Evolutionary conservation across 257 asterid genomes (phyloP).

Genomic region (Eustoma russellianum): DNA sequence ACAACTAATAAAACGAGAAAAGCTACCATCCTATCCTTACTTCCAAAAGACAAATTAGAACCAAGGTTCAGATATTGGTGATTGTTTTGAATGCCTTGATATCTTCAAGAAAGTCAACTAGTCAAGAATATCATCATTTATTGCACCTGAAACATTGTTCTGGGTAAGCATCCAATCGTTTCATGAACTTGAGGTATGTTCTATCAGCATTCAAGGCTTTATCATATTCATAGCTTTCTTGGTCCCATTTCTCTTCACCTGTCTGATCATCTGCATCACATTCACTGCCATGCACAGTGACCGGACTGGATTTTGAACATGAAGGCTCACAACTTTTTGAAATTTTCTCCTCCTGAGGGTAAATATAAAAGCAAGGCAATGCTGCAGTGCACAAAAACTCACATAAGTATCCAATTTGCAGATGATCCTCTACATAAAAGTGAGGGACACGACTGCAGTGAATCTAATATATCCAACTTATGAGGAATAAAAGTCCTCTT

Average conservation of each 20-base stretch:
- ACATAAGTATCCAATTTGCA: no score
- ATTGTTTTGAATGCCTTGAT: no score
- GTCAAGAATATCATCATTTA: not conserved
- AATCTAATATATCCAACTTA: no score
- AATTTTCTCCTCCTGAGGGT: conserved; percentile 53
- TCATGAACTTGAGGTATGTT: conserved; percentile 81
- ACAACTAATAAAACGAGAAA: no score
- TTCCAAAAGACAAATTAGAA: no score
- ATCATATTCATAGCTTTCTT: conserved; percentile 81
- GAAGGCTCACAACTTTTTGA: conserved; percentile 22
- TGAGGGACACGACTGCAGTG: no score
- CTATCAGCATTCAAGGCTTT: conserved; percentile 73
- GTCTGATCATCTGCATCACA: conserved; percentile 29
- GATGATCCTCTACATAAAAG: no score
- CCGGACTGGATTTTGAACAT: conserved; percentile 20
- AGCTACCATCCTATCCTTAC: no score
- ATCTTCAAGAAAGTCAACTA: no score
- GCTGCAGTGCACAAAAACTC: conserved; percentile 29
- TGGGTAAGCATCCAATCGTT: conserved; percentile 65
- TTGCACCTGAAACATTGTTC: conserved; percentile 86
- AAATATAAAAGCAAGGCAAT: conserved; percentile 75
- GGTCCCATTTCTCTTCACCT: conserved; percentile 51
- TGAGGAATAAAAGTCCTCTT: no score
- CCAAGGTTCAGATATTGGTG: no score
- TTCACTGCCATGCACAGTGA: conserved; percentile 28